Evolutionary conservation across 2,329 filamentous ascomycete species (phyloP).

Genomic region (Beauveria scarabaeidicola): DNA sequence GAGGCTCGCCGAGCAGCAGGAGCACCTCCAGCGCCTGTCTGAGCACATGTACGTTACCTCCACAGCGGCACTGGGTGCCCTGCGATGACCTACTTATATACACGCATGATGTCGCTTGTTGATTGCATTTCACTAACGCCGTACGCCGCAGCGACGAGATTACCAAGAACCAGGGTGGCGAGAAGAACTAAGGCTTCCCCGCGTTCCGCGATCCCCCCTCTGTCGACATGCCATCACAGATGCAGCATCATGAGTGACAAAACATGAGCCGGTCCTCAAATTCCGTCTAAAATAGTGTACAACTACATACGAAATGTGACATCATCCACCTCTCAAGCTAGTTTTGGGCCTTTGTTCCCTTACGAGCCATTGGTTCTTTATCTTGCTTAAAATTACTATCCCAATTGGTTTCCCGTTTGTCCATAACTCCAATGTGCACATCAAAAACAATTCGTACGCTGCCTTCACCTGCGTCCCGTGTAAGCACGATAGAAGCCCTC

Average conservation of each 20-base stretch:
- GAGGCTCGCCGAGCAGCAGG: slow-evolving; percentile 67
- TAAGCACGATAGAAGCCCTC: slow-evolving; percentile 91
- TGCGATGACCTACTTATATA: background rate
- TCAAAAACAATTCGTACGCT: background rate
- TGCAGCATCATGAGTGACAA: background rate
- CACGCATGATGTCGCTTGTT: background rate
- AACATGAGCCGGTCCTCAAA: background rate
- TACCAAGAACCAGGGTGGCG: slow-evolving; percentile 62
- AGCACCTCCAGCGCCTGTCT: slow-evolving; percentile 76
- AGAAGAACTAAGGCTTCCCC: slow-evolving; percentile 44
- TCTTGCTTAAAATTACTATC: slow-evolving; percentile 5
- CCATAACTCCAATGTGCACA: slow-evolving; percentile 12
- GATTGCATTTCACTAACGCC: background rate
- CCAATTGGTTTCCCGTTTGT: slow-evolving; percentile 8
- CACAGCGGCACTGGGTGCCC: too few relatives aligned
- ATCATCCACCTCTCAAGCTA: slow-evolving; percentile 12
- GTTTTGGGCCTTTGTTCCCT: background rate
- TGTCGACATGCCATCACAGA: background rate
- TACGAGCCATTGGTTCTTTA: background rate
- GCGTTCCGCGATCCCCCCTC: background rate
- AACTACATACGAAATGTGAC: slow-evolving; percentile 23
- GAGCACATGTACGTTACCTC: slow-evolving; percentile 64
- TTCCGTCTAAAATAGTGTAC: slow-evolving; percentile 30
- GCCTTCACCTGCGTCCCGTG: slow-evolving; percentile 56
- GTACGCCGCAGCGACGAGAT: slow-evolving; percentile 57